Conservation (phyloP, 257 asterid species). For the Knoxia roxburghii region DNA sequence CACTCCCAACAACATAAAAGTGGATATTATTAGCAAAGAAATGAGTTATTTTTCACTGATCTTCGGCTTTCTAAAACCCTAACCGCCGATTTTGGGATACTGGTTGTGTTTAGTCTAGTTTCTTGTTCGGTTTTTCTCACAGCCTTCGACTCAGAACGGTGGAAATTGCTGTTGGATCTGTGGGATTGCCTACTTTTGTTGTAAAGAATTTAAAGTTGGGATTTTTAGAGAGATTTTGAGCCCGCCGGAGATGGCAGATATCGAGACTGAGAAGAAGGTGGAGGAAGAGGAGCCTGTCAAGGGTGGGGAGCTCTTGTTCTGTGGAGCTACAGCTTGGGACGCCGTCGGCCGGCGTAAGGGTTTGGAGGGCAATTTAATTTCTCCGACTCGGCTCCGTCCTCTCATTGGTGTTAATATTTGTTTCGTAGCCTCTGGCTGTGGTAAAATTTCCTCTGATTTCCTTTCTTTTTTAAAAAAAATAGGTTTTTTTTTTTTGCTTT, state of each 20-base stretch:
- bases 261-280: conserved; percentile 46
- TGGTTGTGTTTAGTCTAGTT: conserved; percentile 8
- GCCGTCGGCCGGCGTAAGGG: conserved; percentile 76
- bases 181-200: not conserved
- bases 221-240: conserved; percentile 12
- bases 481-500: not conserved
- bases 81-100: conserved; percentile 28
- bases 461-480: no score
- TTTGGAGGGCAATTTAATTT: conserved; percentile 61
- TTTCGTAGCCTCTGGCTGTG: conserved; percentile 83
- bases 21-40: not conserved
- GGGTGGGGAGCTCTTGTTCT: conserved; percentile 84
- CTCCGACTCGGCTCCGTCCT: conserved; percentile 85
- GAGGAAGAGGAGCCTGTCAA: conserved; percentile 39
- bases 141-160: not conserved
- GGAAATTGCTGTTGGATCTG: conserved; percentile 27
- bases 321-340: conserved; percentile 91
- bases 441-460: conserved; percentile 27
- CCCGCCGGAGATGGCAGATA: conserved; percentile 63
- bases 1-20: not conserved
- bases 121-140: conserved; percentile 1
- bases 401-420: conserved; percentile 75
- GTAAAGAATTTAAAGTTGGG: not conserved
- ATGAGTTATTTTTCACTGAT: conserved; percentile 29
- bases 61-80: conserved; percentile 23